phyloP scores from a whole-genome alignment of 306 rosid genomes.

The Acacia confusa region DNA sequence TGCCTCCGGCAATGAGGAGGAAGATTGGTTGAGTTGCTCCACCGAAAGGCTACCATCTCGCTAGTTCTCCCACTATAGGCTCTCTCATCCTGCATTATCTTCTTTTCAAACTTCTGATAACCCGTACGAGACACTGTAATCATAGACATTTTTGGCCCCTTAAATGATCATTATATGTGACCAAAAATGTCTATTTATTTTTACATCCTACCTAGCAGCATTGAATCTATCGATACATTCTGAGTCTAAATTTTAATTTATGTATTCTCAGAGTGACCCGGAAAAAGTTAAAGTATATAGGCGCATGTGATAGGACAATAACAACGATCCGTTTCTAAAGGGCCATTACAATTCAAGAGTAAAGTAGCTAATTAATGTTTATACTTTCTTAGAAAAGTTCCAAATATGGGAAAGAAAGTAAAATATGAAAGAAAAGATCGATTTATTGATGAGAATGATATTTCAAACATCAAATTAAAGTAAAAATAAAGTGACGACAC shows the following conservation, averaged over 20 bases:
- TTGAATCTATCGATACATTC: not conserved
- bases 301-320: not conserved
- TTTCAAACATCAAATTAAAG: not conserved
- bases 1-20: no score
- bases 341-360: not conserved
- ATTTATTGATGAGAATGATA: not conserved
- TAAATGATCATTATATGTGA: no score
- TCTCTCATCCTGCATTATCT: no score
- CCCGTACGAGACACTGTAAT: no score
- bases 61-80: no score
- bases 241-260: no score
- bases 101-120: no score
- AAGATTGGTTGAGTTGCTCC: no score
- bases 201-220: not conserved
- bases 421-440: not conserved
- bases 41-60: no score
- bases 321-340: not conserved
- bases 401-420: not conserved
- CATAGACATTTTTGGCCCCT: no score
- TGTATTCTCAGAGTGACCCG: not conserved
- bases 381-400: not conserved
- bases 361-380: not conserved
- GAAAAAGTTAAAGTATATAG: not conserved
- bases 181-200: no score
- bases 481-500: not conserved